These are phyloP conservation scores for Ambispora gerdemannii DNA, from an alignment of 192 early-diverging fungal species.

Conservation along the genomic window DNA sequence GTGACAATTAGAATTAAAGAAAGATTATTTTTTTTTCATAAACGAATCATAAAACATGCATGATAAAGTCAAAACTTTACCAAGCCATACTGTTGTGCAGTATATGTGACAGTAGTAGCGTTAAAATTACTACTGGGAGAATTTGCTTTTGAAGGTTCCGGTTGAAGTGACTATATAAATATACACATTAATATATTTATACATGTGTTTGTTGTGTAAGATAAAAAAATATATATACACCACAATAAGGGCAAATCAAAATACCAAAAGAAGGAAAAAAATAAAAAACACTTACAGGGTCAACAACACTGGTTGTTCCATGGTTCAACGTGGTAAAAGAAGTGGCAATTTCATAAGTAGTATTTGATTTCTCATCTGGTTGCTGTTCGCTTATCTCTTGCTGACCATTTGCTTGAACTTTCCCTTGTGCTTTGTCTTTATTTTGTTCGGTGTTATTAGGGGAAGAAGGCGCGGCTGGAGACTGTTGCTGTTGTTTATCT, in stretches of 20 bases:
- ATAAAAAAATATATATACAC: neutral
- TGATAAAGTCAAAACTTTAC: slow-evolving; percentile 14
- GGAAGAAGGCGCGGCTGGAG: neutral
- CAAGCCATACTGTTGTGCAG: slow-evolving; percentile 14
- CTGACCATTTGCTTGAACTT: slow-evolving; percentile 21
- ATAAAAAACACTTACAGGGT: slow-evolving; percentile 12
- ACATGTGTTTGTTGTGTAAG: neutral
- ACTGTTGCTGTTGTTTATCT: slow-evolving; percentile 11
- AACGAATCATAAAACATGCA: too few species aligned
- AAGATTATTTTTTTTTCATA: too few species aligned
- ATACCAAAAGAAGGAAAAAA: neutral
- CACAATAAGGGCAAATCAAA: neutral
- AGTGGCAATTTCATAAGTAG: slow-evolving; percentile 1
- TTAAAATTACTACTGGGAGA: neutral
- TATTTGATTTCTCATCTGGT: slow-evolving; percentile 12
- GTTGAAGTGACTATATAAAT: slow-evolving; percentile 22
- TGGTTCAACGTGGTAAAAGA: slow-evolving; percentile 7
- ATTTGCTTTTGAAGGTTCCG: slow-evolving; percentile 9
- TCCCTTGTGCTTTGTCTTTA: neutral
- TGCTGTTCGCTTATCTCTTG: slow-evolving; percentile 27
- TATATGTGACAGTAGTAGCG: neutral
- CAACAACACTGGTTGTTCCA: slow-evolving; percentile 14
- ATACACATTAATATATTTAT: too few species aligned
- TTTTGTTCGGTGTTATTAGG: neutral
- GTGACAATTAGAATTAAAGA: too few species aligned